Conservation (phyloP, 805 yeast species). For the Candida incommunis region DNA sequence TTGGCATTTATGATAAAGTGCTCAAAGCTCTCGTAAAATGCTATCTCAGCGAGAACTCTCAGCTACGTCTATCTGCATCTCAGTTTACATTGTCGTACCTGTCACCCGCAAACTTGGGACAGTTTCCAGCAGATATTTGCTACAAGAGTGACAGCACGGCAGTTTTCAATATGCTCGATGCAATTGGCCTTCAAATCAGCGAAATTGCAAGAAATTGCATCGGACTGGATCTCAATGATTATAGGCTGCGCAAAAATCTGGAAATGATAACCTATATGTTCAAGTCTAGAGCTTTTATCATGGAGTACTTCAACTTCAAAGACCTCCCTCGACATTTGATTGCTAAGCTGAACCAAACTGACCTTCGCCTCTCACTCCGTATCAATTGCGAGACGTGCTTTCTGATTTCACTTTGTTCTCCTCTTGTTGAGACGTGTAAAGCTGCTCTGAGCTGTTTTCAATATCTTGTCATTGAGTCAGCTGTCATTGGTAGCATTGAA, state of each 20-base stretch:
- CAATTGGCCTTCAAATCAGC: background rate
- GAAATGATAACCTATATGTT: background rate
- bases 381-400: background rate
- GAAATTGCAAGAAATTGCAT: background rate
- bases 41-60: background rate
- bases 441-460: slow-evolving; percentile 30
- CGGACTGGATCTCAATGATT: background rate
- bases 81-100: background rate
- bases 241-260: background rate
- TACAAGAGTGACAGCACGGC: background rate
- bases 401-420: slow-evolving; percentile 36
- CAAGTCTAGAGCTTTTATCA: background rate
- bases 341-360: background rate
- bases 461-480: slow-evolving; percentile 16
- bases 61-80: background rate
- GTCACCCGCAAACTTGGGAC: background rate
- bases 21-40: background rate
- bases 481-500: slow-evolving; percentile 8
- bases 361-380: background rate
- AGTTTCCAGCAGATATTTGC: slow-evolving; percentile 1
- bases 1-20: background rate
- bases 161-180: background rate
- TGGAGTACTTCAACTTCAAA: slow-evolving; percentile 1
- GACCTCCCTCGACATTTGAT: background rate
- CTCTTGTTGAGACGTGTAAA: slow-evolving; percentile 35